Percentiles rank a stretch among this genome's conserved stretches.
These are phyloP conservation scores for Fusarium praegraminearum DNA, from an alignment of 2,329 filamentous ascomycete species.

Conservation along the genomic window DNA sequence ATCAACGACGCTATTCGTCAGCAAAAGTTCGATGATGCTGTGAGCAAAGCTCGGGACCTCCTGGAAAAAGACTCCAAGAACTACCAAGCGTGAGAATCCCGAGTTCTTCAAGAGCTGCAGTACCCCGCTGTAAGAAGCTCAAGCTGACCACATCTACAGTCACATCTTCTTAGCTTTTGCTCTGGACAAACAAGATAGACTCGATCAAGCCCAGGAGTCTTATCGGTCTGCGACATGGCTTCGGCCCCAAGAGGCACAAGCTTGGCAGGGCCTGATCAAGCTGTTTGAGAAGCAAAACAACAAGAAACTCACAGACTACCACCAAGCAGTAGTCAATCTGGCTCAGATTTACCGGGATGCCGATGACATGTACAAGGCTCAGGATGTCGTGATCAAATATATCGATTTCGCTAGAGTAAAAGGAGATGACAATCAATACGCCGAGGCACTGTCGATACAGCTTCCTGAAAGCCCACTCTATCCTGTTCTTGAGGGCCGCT, in stretches of 20 bases:
- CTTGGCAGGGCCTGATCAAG: conserved; percentile 90
- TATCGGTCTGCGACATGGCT: conserved; percentile 79
- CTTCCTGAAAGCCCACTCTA: conserved; percentile 87
- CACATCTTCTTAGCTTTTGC: conserved; percentile 91
- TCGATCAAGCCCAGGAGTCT: conserved; percentile 78
- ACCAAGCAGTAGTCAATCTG: conserved; percentile 76
- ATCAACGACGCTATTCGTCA: conserved; percentile 82
- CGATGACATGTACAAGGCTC: conserved; percentile 72
- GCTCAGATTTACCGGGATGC: conserved; percentile 78
- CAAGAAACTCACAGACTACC: conserved; percentile 78
- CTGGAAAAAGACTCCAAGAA: conserved; percentile 79
- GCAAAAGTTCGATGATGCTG: conserved; percentile 82
- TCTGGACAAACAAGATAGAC: conserved; percentile 78
- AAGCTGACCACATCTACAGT: conserved; percentile 55
- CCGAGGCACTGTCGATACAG: conserved; percentile 78
- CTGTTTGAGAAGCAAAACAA: conserved; percentile 83
- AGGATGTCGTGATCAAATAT: conserved; percentile 82
- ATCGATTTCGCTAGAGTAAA: conserved; percentile 77
- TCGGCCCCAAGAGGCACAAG: conserved; percentile 81
- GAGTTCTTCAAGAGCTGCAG: conserved; percentile 4
- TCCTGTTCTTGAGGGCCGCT: conserved; percentile 81
- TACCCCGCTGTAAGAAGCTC: conserved; percentile 23
- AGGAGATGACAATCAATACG: conserved; percentile 79
- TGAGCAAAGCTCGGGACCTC: conserved; percentile 75
- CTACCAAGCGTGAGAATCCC: conserved; percentile 77